These are phyloP conservation scores for Pestalotiopsis sp. DNA, from an alignment of 2,329 filamentous ascomycete genomes.

Conservation along the genomic window DNA sequence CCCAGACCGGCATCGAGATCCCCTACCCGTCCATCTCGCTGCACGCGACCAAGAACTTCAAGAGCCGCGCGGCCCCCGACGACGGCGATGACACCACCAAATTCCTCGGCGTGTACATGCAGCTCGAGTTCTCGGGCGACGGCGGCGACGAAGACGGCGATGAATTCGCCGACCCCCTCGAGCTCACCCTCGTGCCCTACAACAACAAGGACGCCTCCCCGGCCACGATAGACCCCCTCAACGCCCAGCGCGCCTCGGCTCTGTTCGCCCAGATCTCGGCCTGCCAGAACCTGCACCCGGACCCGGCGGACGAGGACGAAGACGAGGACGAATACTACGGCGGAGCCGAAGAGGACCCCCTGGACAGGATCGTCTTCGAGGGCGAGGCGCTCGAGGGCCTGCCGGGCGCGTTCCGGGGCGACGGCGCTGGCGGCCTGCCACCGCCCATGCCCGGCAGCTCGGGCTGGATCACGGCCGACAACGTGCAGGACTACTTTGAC, in stretches of 20 bases:
- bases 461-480: slow-evolving; percentile 91
- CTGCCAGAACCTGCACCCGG: slow-evolving; percentile 77
- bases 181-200: slow-evolving; percentile 66
- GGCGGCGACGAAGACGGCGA: slow-evolving; percentile 55
- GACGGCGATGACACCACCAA: slow-evolving; percentile 41
- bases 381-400: slow-evolving; percentile 59
- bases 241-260: slow-evolving; percentile 39
- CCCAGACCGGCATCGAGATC: slow-evolving; percentile 65
- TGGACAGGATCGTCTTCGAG: slow-evolving; percentile 60
- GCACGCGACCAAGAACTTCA: slow-evolving; percentile 70
- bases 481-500: slow-evolving; percentile 83
- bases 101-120: slow-evolving; percentile 63
- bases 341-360: slow-evolving; percentile 53
- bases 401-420: slow-evolving; percentile 55
- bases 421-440: slow-evolving; percentile 55
- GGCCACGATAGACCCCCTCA: slow-evolving; percentile 29
- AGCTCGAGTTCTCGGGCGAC: slow-evolving; percentile 65
- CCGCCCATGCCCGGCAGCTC: slow-evolving; percentile 72
- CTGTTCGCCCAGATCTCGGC: slow-evolving; percentile 72
- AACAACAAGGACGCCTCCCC: slow-evolving; percentile 25
- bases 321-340: slow-evolving; percentile 57
- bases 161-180: slow-evolving; percentile 65
- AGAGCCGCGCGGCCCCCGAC: slow-evolving; percentile 37
- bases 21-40: slow-evolving; percentile 76
- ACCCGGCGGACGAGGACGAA: slow-evolving; percentile 61